Base-by-base conservation (phyloP, 2,329 filamentous ascomycete genomes). In the Aspergillus alliaceus region DNA sequence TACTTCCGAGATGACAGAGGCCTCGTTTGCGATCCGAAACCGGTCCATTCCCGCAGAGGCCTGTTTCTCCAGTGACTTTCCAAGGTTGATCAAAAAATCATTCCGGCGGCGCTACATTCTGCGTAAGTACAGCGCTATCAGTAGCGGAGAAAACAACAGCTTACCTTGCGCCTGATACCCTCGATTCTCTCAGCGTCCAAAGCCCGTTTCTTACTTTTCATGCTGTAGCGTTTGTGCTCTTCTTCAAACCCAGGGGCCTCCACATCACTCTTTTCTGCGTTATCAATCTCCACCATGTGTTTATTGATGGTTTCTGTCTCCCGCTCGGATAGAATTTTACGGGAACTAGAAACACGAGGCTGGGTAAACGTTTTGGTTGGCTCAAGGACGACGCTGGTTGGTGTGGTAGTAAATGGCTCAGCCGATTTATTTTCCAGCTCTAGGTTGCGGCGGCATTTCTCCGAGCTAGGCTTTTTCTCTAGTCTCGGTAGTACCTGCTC, bases 1-100 rank as follows among this genome's bases (percentile, higher is more conserved):
- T 2, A 98, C 93, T 66, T 96, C 89, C 53, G 90, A 85, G 58
- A 93, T 84, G 1, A 95, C 93, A 39, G 90, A 87, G 18, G 90
- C 85, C 69, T 92, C 93, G 72, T 95, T 87, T 46, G 87, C 80
- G 14, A 89, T 83, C 58, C 90, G 86, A 72, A 90, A 97, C 31
- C 90, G 86, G 53, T 88, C 83, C 67, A 90, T 90, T 37, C 91
- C 91, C 18, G 85, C 82, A 51, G 86, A 82, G 50, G 88, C 86
- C 67, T 93, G 90, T 42, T 80, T 80, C 54, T 81, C 80, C 51
- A 97, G 84, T 53, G 87, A 77, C 58, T 82, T 80, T 57, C 81
- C 79, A 54, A 84, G 77, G 44, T 79, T 79, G 32, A 87, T 72
- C 72, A 86, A 67, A 73, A 84, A 73, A 77, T 84, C 67, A 68